These are phyloP conservation scores for Gilbertella persicaria DNA, from an alignment of 371 early-diverging fungal species.

Conservation along the genomic window DNA sequence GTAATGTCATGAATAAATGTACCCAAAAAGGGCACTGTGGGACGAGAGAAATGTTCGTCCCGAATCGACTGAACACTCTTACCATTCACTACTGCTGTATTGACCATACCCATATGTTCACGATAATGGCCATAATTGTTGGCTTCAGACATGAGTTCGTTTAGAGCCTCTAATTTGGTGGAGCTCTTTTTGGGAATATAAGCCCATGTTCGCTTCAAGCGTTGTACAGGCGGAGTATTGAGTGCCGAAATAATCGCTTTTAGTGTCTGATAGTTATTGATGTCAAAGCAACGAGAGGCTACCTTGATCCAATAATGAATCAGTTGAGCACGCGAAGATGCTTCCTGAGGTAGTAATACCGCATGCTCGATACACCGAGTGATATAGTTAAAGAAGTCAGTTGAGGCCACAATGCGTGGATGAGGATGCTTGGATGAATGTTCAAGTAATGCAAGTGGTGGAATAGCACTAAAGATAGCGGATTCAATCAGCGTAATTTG, in stretches of 20 bases:
- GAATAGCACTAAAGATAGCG: constrained; percentile 67
- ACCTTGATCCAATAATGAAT: constrained; percentile 80
- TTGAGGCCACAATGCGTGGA: constrained; percentile 69
- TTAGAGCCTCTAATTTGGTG: constrained; percentile 59
- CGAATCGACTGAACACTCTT: constrained; percentile 40
- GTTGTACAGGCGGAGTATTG: constrained; percentile 74
- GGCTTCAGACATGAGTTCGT: constrained; percentile 68
- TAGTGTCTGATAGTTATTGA: constrained; percentile 76
- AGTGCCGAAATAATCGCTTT: constrained; percentile 75
- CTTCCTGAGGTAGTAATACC: constrained; percentile 62
- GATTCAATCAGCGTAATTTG: constrained; percentile 76
- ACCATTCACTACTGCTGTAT: constrained; percentile 34
- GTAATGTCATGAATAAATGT: constrained; percentile 81
- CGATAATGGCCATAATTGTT: constrained; percentile 77
- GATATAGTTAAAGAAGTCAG: constrained; percentile 84
- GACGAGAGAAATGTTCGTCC: constrained; percentile 52
- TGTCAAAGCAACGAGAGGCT: constrained; percentile 59
- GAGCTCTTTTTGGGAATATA: constrained; percentile 72
- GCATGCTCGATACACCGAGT: constrained; percentile 77
- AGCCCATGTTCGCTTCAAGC: constrained; percentile 78
- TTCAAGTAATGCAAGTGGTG: constrained; percentile 61
- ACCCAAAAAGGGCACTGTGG: constrained; percentile 79
- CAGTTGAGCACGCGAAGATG: constrained; percentile 64
- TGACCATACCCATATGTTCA: constrained; percentile 61
- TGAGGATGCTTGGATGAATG: constrained; percentile 73